Evolutionary conservation across 1,139 yeast species (phyloP), one percentile per base, ranked within the genome.

Genomic region (Scheffersomyces segobiensis): DNA sequence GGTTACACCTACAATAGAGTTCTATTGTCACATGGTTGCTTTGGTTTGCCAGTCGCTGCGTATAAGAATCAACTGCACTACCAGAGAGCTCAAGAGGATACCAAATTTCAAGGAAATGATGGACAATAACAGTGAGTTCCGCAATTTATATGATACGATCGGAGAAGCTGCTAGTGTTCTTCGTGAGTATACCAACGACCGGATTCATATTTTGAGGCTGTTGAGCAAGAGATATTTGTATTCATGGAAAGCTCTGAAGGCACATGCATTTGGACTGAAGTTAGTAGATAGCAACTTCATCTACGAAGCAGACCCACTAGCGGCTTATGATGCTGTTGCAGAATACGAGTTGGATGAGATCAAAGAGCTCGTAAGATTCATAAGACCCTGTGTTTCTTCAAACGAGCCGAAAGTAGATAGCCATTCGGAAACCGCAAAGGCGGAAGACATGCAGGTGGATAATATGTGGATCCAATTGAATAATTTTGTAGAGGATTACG

Each of bases 401-500:
- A 55, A 69, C 10, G 56, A 59, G 12, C 61, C 63, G 2, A 59
- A 59, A 3, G 52, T 55, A 1, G 63, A 61, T 6, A 52, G 72
- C 2, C 60, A 60, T 2, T 54, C 61, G 3, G 26, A 20, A 24
- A 48, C 24, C 50, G n/a, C 21, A n/a, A 24, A 48, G 5, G 54
- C 71, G 1, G 64, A 71, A 17, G 67, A 69, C 0, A 65, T 80
- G 24, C 50, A 48, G 24, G 24, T 24, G 17, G 50, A 48, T 48
- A 48, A 48, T 48, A 48, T 48, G 50, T 48, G 50, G 50, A 20
- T 48, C 26, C 50, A 48, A 48, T 24, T 48, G 21, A 48, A 19
- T 48, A 48, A 21, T 8, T 48, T 19, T 20, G n/a, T 21, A 24
- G 50, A 48, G 24, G 50, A 48, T 48, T 24, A 48, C 21, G 50